Percentiles rank a stretch among this genome's conserved stretches.
These are phyloP conservation scores for Geotrichum cucujoidarum DNA, from an alignment of 1,139 yeast genomes.

Conservation along the genomic window DNA sequence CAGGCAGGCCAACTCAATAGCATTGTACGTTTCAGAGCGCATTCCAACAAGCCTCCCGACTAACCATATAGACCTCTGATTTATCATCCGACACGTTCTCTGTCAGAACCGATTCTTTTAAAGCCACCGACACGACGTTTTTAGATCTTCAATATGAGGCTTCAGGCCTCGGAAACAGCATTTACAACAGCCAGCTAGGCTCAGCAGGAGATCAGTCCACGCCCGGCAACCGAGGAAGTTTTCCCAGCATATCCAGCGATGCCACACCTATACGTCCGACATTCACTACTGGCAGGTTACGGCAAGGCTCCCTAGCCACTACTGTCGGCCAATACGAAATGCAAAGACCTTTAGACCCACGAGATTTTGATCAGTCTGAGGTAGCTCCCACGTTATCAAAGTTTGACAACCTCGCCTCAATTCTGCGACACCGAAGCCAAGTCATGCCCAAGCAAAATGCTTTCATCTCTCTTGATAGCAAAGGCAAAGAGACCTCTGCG, in stretches of 20 bases:
- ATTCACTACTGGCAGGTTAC: background rate
- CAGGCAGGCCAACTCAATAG: too few relatives aligned
- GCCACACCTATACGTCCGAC: background rate
- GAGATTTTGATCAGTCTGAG: conserved; percentile 38
- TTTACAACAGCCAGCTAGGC: background rate
- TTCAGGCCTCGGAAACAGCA: background rate
- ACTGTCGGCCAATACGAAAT: conserved; percentile 24
- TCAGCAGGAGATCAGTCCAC: background rate
- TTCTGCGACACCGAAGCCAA: conserved; percentile 66
- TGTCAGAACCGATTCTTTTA: background rate
- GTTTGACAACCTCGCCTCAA: conserved; percentile 61
- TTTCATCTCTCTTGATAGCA: conserved; percentile 62
- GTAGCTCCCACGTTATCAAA: conserved; percentile 33
- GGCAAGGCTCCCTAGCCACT: background rate
- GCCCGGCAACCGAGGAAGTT: background rate
- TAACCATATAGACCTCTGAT: background rate
- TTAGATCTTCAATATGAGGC: background rate
- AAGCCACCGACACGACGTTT: background rate
- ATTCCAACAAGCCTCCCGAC: too few relatives aligned
- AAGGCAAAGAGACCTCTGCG: conserved; percentile 71
- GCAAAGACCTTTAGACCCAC: conserved; percentile 41
- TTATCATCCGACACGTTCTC: background rate
- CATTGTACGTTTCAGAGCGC: too few relatives aligned
- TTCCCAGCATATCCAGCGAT: background rate
- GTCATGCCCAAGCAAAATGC: conserved; percentile 66